Conservation (phyloP, 139 green algal genomes). For the Yamagishiella unicocca region DNA sequence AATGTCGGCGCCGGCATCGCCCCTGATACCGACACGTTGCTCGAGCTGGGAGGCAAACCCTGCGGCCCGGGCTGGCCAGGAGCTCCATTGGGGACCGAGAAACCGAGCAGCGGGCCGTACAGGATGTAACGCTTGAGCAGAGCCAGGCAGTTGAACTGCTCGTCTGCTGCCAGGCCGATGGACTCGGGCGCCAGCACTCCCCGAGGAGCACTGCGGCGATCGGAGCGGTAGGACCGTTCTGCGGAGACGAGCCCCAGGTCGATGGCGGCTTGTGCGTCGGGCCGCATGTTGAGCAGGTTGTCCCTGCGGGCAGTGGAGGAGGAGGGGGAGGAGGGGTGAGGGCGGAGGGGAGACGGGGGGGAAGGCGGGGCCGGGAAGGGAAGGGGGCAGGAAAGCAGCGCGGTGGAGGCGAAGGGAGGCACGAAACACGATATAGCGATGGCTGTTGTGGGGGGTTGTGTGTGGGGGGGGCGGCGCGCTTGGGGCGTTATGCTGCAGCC, state of each 20-base stretch:
- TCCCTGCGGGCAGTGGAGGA: neutral
- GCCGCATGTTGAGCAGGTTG: neutral
- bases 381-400: too few relatives aligned
- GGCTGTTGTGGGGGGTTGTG: too few relatives aligned
- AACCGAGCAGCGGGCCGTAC: slow-evolving; percentile 38
- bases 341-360: too few relatives aligned
- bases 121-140: slow-evolving; percentile 53
- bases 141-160: slow-evolving; percentile 45
- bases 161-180: slow-evolving; percentile 47
- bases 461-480: too few relatives aligned
- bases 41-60: neutral
- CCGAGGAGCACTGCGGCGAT: neutral
- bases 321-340: neutral
- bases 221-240: slow-evolving; percentile 22
- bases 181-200: slow-evolving; percentile 47
- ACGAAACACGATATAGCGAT: too few relatives aligned
- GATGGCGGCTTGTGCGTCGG: neutral
- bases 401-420: too few relatives aligned
- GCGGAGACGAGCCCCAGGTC: neutral
- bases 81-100: neutral
- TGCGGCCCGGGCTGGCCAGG: neutral
- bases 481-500: too few relatives aligned
- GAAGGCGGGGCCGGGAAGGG: too few relatives aligned
- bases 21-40: slow-evolving; percentile 3
- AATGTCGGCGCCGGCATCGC: neutral